These are phyloP conservation scores for Amanita pseudoporphyria DNA, from an alignment of 768 basidiomycete species.

Conservation along the genomic window DNA sequence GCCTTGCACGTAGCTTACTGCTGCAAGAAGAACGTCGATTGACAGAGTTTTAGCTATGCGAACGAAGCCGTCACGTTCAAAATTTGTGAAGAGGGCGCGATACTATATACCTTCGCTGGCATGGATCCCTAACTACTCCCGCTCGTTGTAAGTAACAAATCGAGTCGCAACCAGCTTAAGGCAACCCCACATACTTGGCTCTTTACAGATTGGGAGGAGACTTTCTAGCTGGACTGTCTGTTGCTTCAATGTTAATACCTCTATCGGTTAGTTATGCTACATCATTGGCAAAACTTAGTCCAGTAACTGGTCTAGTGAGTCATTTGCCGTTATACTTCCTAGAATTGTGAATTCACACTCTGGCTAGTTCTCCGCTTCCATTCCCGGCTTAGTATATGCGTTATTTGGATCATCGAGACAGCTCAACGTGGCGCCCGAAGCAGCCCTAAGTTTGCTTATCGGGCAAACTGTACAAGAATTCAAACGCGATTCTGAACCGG, in stretches of 20 bases:
- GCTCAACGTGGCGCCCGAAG: slow-evolving; percentile 82
- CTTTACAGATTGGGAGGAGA: slow-evolving; percentile 36
- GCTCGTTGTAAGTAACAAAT: slow-evolving; percentile 43
- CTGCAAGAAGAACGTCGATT: neutral
- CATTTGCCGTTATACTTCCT: neutral
- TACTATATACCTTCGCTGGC: slow-evolving; percentile 73
- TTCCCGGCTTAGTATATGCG: slow-evolving; percentile 84
- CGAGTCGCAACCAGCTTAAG: neutral
- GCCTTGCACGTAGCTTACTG: slow-evolving; percentile 1
- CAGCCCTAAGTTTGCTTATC: slow-evolving; percentile 76
- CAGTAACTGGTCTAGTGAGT: slow-evolving; percentile 76
- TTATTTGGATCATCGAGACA: slow-evolving; percentile 81
- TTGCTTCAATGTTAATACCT: slow-evolving; percentile 77
- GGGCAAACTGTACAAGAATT: slow-evolving; percentile 78
- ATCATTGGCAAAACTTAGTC: slow-evolving; percentile 76
- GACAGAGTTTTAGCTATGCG: neutral
- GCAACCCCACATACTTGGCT: neutral
- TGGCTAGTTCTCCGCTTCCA: slow-evolving; percentile 67
- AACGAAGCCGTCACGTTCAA: slow-evolving; percentile 15
- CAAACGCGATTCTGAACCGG: slow-evolving; percentile 35
- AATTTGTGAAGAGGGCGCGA: slow-evolving; percentile 37
- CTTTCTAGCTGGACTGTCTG: slow-evolving; percentile 76
- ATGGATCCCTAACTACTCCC: slow-evolving; percentile 75
- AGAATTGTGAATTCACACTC: neutral
- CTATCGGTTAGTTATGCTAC: slow-evolving; percentile 90